Percentiles rank a stretch among this genome's conserved stretches.
Conservation (phyloP, 1,284 basidiomycete genomes). For the Pseudozyma tsukubaensis region DNA sequence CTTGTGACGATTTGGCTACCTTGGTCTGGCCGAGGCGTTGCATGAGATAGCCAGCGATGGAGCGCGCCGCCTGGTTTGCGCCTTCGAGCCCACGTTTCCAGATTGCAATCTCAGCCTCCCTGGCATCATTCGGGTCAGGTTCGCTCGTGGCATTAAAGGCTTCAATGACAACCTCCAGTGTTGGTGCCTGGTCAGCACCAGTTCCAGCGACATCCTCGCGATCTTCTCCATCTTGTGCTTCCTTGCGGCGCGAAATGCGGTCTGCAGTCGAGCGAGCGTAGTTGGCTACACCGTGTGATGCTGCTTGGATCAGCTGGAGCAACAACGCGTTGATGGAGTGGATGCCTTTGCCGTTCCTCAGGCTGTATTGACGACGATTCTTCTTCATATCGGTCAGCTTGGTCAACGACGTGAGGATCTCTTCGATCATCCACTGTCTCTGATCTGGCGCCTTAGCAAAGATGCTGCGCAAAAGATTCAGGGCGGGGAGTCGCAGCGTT, state of each 20-base stretch:
- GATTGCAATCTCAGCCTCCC: slow-evolving; percentile 36
- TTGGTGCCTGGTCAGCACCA: slow-evolving; percentile 13
- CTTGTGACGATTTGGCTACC: slow-evolving; percentile 51
- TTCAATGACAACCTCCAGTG: slow-evolving; percentile 38
- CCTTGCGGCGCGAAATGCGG: slow-evolving; percentile 27
- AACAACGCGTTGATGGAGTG: slow-evolving; percentile 90
- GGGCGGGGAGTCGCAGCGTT: slow-evolving; percentile 81
- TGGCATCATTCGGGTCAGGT: slow-evolving; percentile 16
- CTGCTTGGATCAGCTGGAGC: slow-evolving; percentile 91
- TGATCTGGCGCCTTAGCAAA: slow-evolving; percentile 91
- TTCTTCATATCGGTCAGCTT: slow-evolving; percentile 89
- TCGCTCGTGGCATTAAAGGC: slow-evolving; percentile 33
- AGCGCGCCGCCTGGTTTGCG: slow-evolving; percentile 71
- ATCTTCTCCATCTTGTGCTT: slow-evolving; percentile 11
- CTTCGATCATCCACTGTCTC: slow-evolving; percentile 93
- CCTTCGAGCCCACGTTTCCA: slow-evolving; percentile 53
- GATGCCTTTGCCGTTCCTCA: slow-evolving; percentile 76
- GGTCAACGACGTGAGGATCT: slow-evolving; percentile 87
- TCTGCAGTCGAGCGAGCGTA: slow-evolving; percentile 33
- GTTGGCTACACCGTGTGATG: slow-evolving; percentile 69
- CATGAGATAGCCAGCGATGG: slow-evolving; percentile 84
- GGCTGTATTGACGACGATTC: slow-evolving; percentile 78
- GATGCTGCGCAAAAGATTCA: slow-evolving; percentile 81
- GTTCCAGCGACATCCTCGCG: slow-evolving; percentile 9
- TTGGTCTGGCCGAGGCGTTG: slow-evolving; percentile 70